Percentiles rank a stretch among this genome's conserved stretches.
phyloP scores from a whole-genome alignment of 2,329 filamentous ascomycete species.

The Nemania serpens region DNA sequence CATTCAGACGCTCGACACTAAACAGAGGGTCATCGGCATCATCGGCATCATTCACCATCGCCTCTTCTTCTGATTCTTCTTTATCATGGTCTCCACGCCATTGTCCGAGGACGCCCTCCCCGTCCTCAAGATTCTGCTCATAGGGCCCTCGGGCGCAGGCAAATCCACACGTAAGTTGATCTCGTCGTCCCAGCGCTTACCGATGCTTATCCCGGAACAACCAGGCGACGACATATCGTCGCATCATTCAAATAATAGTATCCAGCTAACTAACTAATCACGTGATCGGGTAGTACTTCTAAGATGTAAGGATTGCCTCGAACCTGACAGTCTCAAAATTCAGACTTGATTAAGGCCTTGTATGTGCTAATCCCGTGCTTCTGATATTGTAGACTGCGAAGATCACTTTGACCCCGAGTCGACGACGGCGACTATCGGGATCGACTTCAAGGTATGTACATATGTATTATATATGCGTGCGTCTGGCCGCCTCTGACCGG shows the following conservation, averaged over 20 bases:
- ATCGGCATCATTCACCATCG: no score
- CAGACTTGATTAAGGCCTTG: no score
- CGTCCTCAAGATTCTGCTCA: conserved; percentile 58
- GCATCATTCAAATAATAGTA: background rate
- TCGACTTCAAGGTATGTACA: conserved; percentile 57
- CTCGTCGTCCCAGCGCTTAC: background rate
- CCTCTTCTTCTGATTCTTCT: background rate
- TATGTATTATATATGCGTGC: no score
- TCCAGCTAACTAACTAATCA: conserved; percentile 5
- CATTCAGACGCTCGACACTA: no score
- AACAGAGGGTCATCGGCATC: no score
- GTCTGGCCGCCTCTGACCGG: no score
- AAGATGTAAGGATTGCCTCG: conserved; percentile 42
- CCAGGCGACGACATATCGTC: background rate
- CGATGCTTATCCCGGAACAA: background rate
- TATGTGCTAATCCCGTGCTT: conserved; percentile 4
- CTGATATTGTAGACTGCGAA: conserved; percentile 49
- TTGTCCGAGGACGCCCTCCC: conserved; percentile 52
- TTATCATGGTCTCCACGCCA: conserved; percentile 41
- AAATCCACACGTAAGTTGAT: conserved; percentile 56
- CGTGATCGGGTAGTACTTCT: conserved; percentile 49
- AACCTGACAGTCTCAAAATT: no score
- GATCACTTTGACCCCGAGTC: conserved; percentile 61
- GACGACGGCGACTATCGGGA: conserved; percentile 60
- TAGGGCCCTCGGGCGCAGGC: conserved; percentile 60